phyloP scores from a whole-genome alignment of 176 grass and related monocot species.

The Oryza coarctata region DNA sequence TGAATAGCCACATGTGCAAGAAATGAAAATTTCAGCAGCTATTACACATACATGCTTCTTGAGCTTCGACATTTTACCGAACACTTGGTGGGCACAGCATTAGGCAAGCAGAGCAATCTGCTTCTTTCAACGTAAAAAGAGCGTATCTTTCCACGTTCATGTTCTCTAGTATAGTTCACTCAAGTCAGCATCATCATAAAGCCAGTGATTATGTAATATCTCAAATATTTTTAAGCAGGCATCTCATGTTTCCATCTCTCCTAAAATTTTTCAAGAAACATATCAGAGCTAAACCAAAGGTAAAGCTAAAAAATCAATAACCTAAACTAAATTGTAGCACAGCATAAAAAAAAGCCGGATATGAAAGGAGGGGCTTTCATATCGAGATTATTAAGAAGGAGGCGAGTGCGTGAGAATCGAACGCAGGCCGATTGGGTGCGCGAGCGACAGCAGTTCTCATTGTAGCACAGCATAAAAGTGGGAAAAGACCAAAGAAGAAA shows the following conservation, averaged over 20 bases:
- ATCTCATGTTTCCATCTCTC: constrained; percentile 15
- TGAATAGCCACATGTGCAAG: constrained; percentile 21
- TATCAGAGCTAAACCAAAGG: neutral
- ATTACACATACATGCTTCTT: neutral
- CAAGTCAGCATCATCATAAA: constrained; percentile 24
- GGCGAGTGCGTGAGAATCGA: too few relatives aligned
- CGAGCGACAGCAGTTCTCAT: too few relatives aligned
- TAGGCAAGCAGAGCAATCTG: neutral
- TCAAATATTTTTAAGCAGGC: neutral
- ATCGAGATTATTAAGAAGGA: too few relatives aligned
- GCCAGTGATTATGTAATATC: neutral
- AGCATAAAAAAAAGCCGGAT: neutral
- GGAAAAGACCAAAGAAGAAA: constrained; percentile 8
- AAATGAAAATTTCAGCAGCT: neutral
- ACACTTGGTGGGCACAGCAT: constrained; percentile 25
- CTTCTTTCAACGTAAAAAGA: constrained; percentile 1
- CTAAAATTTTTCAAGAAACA: constrained; percentile 16
- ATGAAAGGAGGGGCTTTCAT: too few relatives aligned
- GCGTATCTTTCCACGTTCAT: constrained; percentile 14
- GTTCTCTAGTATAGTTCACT: neutral
- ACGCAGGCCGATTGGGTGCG: too few relatives aligned
- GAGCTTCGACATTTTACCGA: constrained; percentile 11
- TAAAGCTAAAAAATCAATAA: neutral
- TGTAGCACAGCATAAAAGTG: neutral
- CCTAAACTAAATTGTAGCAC: neutral